These are phyloP conservation scores for Articulospora tetracladia DNA, from an alignment of 495 filamentous ascomycete species.

Conservation along the genomic window DNA sequence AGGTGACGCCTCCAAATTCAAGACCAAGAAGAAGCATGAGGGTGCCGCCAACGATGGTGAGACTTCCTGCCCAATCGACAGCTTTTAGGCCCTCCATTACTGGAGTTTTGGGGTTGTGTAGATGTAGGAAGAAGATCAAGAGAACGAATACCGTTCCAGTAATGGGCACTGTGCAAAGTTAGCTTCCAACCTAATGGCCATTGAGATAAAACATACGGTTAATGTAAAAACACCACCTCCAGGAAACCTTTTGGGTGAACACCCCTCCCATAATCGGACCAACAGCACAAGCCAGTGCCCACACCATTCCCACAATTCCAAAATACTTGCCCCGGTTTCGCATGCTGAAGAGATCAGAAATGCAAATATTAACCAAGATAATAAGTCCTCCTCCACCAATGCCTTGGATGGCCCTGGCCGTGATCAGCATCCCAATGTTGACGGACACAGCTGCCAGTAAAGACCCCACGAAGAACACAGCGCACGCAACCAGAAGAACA, in stretches of 20 bases:
- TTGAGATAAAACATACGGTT: conserved; percentile 41
- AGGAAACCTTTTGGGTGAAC: conserved; percentile 59
- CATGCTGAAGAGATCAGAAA: conserved; percentile 77
- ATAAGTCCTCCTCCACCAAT: conserved; percentile 80
- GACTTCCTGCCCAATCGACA: conserved; percentile 71
- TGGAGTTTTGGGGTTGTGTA: conserved; percentile 73
- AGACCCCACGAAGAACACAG: conserved; percentile 72
- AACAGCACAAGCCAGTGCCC: conserved; percentile 69
- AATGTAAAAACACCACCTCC: conserved; percentile 33
- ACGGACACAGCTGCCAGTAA: conserved; percentile 65
- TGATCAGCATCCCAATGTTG: conserved; percentile 71
- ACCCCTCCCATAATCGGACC: conserved; percentile 76
- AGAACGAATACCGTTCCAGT: conserved; percentile 65
- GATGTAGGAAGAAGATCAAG: conserved; percentile 65
- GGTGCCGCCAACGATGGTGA: conserved; percentile 70
- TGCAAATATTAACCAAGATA: conserved; percentile 75
- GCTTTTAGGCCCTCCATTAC: conserved; percentile 65
- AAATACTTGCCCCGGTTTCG: conserved; percentile 56
- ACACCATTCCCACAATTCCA: conserved; percentile 59
- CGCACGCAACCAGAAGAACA: conserved; percentile 68
- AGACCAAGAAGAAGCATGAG: conserved; percentile 80
- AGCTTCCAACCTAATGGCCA: no score
- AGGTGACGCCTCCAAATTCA: conserved; percentile 71
- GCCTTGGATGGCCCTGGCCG: conserved; percentile 74
- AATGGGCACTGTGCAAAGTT: conserved; percentile 54